Evolutionary conservation across 108 stramenopile genomes (phyloP).

Genomic region (Pseudonitzschia pungens): DNA sequence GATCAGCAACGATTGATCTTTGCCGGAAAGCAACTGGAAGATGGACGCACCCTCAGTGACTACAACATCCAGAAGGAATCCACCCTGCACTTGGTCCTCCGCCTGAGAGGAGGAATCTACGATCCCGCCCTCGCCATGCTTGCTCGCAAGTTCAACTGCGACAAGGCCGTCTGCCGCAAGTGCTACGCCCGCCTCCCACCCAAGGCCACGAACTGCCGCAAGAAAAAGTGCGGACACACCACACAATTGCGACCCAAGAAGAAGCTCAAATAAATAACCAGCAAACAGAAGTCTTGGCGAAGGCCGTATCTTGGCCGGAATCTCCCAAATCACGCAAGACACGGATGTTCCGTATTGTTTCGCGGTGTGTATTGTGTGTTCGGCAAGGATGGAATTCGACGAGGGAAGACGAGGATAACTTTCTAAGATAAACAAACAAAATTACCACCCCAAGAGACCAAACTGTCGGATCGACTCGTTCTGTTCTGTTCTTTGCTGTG

Average conservation of each 20-base stretch:
- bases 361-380: no score
- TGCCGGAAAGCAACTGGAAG: conserved; percentile 99
- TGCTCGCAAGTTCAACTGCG: conserved; percentile 99
- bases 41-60: conserved; percentile 97
- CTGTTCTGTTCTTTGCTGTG: no score
- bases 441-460: no score
- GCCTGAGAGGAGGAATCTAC: conserved; percentile 94
- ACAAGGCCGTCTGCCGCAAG: conserved; percentile 97
- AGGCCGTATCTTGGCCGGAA: no score
- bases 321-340: no score
- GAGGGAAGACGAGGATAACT: no score
- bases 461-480: no score
- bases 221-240: conserved; percentile 99
- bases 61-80: conserved; percentile 99
- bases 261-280: conserved; percentile 95
- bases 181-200: conserved; percentile 99
- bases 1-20: conserved; percentile 98
- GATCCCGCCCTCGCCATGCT: conserved; percentile 98
- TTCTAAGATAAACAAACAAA: no score
- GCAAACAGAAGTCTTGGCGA: no score
- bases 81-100: conserved; percentile 92
- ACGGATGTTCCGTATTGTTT: no score
- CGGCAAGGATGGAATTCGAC: no score
- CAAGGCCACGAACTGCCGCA: conserved; percentile 99
- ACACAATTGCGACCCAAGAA: conserved; percentile 99